Evolutionary conservation across 345 rosid species (phyloP), one percentile per base, ranked within the genome.

Genomic region (Eucalyptus polyanthemos): DNA sequence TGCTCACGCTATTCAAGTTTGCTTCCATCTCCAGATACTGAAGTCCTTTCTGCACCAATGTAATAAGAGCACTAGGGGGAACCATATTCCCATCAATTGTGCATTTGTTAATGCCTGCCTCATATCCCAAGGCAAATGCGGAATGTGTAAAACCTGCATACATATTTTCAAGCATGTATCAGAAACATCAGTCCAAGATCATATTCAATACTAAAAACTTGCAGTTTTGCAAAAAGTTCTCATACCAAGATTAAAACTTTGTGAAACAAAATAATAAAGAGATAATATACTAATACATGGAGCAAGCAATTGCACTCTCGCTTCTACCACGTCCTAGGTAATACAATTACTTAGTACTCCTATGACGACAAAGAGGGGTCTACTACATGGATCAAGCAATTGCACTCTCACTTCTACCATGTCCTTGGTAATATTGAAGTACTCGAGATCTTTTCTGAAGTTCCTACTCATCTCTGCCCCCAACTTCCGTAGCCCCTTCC

Each of bases 11-110:
- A 93, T 91, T 95, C 94, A 96, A 89, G 91, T 98, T 97, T 72
- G 99, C 99, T 91, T 98, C 99, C 99, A 97, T 96, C 96, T 97
- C 99, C 96, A 98, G 88, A 91, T 95, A 98, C 88, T 98, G 99
- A 65, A 97, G 97, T 86, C 99, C 99, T 91, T 95, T 98, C 54
- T 96, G 99, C 88, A 98, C 97, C 89, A 95, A 95, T 19, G 95
- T 95, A 92, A 98, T 94, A 90, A 98, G 98, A 91, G 99, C 98
- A 90, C 96, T 97, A 88, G 98, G 98, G 21, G 99, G 99, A 91
- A 97, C 95, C 98, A 95, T 91, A 93, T 96, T 96, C 85, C 99
- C 99, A 88, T 97, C 98, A 90, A 98, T 95, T 40, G 94, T 95
- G 86, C 96, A 93, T 91, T 98, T 98, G 90, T 95, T 95, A 51